phyloP scores from a whole-genome alignment of 768 basidiomycete species.

The Mrakia hoshinonis region DNA sequence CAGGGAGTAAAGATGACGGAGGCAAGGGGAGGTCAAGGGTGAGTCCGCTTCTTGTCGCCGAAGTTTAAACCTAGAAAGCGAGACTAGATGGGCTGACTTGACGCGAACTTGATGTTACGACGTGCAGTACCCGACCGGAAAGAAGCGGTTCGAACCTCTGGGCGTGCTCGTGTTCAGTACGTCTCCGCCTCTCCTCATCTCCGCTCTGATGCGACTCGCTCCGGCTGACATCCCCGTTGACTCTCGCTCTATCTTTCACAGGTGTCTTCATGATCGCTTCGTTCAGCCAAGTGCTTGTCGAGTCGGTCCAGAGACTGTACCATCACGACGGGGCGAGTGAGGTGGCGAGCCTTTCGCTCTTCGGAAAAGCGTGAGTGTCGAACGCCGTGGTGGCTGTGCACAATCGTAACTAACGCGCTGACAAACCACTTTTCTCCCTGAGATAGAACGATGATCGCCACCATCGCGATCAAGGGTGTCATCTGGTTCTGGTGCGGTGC shows the following conservation, averaged over 20 bases:
- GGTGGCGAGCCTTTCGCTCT: neutral
- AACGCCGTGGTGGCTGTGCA: neutral
- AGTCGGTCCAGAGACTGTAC: conserved; percentile 16
- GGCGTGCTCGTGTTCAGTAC: conserved; percentile 19
- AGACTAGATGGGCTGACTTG: too few relatives aligned
- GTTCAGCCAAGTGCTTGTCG: conserved; percentile 24
- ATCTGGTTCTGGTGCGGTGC: conserved; percentile 13
- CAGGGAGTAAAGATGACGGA: neutral
- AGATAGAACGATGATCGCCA: conserved; percentile 19
- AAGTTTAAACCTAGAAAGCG: too few relatives aligned
- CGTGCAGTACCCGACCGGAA: conserved; percentile 13
- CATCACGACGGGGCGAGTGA: conserved; percentile 1
- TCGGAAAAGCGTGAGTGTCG: conserved; percentile 18
- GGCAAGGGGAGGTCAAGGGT: neutral
- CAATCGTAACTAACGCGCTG: neutral
- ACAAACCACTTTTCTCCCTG: neutral
- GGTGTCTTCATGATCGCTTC: conserved; percentile 25
- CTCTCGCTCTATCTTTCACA: neutral
- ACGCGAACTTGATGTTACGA: neutral
- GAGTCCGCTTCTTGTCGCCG: neutral
- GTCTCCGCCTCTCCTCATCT: neutral
- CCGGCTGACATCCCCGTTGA: neutral
- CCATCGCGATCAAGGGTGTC: conserved; percentile 14
- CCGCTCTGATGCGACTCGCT: neutral
- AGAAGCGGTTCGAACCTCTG: conserved; percentile 21